Evolutionary conservation across 2,329 filamentous ascomycete species (phyloP).

Genomic region (Arthrobotrys sinensis): DNA sequence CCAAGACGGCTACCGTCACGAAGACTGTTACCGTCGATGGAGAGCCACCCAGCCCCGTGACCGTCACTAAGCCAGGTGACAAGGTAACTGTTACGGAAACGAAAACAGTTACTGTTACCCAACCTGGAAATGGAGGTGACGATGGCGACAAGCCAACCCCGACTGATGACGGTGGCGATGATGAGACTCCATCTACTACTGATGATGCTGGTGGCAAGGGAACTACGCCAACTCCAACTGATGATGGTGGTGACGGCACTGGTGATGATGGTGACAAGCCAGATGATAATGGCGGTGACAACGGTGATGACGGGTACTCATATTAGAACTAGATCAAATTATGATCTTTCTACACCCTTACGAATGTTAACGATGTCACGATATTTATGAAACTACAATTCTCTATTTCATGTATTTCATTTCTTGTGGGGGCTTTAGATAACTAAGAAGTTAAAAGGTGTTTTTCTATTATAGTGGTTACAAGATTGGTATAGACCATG

Average conservation of each 20-base stretch:
- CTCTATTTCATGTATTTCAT: not conserved
- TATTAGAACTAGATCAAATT: not conserved
- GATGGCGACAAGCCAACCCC: not conserved
- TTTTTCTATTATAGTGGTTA: not conserved
- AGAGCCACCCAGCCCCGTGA: not conserved
- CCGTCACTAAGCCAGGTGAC: not conserved
- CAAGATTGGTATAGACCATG: not conserved
- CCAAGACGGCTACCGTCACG: not conserved
- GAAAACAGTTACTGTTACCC: not conserved
- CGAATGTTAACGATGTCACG: slow-evolving; percentile 4
- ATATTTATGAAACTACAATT: no score
- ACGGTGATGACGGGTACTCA: not conserved
- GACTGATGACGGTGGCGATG: not conserved
- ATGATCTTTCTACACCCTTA: not conserved
- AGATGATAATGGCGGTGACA: not conserved
- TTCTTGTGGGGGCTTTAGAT: not conserved
- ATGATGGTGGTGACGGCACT: not conserved
- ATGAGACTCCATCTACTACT: not conserved
- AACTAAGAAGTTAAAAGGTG: not conserved
- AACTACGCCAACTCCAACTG: not conserved
- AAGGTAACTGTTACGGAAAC: slow-evolving; percentile 3
- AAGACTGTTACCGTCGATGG: not conserved
- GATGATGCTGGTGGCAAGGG: not conserved
- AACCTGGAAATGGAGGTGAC: not conserved
- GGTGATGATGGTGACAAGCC: slow-evolving; percentile 7